Evolutionary conservation across 2,329 filamentous ascomycete species (phyloP).

Genomic region (Metarhizium robertsii): DNA sequence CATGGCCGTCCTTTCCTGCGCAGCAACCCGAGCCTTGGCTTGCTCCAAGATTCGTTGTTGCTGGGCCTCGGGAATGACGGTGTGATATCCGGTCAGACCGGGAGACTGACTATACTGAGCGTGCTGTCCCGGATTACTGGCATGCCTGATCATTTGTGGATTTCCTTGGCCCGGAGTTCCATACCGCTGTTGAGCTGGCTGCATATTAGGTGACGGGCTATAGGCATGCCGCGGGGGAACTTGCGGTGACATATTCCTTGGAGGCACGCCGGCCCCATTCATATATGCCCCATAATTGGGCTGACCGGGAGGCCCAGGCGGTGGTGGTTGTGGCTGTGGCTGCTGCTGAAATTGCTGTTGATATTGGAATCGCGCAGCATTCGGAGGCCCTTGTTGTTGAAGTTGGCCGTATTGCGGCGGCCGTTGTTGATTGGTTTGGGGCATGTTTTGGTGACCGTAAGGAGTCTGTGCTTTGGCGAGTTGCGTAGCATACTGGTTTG

Average conservation of each 20-base stretch:
- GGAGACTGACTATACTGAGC: constrained; percentile 23
- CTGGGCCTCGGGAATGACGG: constrained; percentile 38
- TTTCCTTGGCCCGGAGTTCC: constrained; percentile 20
- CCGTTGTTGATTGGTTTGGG: constrained; percentile 37
- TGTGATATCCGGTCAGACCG: constrained; percentile 36
- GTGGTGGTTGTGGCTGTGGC: constrained; percentile 2
- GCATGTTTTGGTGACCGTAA: constrained; percentile 42
- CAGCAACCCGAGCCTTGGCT: constrained; percentile 37
- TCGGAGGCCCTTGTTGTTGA: constrained; percentile 31
- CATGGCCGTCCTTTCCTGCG: constrained; percentile 31
- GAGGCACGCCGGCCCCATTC: constrained; percentile 33
- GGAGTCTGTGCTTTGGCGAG: constrained; percentile 42
- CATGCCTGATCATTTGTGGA: constrained; percentile 22
- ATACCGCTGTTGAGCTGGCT: constrained; percentile 22
- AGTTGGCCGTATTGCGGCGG: constrained; percentile 30
- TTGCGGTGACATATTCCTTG: constrained; percentile 36
- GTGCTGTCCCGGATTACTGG: constrained; percentile 21
- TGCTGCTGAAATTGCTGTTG: constrained; percentile 19
- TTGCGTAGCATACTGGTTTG: constrained; percentile 37
- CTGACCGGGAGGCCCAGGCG: constrained; percentile 24
- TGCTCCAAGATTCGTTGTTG: constrained; percentile 43
- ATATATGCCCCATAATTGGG: constrained; percentile 27
- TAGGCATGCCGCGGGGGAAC: constrained; percentile 27
- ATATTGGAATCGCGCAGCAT: constrained; percentile 30
- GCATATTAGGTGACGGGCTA: constrained; percentile 30